Conservation (phyloP, 2,329 filamentous ascomycete genomes). For the Sclerotinia nivalis region DNA sequence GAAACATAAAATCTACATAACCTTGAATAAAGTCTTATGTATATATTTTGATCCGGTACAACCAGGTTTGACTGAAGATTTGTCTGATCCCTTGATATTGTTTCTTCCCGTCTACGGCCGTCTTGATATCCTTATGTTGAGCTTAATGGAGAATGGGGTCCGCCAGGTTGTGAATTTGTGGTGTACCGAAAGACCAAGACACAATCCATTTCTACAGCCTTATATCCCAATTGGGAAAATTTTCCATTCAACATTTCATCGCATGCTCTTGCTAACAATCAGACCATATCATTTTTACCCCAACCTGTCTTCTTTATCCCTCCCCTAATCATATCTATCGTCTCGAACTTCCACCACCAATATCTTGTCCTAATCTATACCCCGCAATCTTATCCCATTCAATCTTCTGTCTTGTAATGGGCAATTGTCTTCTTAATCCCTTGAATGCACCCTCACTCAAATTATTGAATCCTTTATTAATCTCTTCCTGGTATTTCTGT, state of each 20-base stretch:
- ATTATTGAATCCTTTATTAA: slow-evolving; percentile 85
- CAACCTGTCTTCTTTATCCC: background rate
- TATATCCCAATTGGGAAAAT: background rate
- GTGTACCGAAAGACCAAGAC: background rate
- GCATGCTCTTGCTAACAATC: background rate
- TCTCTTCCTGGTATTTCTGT: slow-evolving; percentile 92
- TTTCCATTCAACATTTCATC: slow-evolving; percentile 9
- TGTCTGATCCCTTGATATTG: background rate
- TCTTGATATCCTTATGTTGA: background rate
- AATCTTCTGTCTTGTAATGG: slow-evolving; percentile 96
- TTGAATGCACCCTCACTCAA: slow-evolving; percentile 96
- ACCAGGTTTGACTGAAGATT: background rate
- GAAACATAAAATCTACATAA: no score
- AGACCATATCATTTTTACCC: background rate
- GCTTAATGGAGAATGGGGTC: background rate
- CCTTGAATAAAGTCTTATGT: no score
- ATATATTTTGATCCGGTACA: no score
- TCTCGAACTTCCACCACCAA: slow-evolving; percentile 65
- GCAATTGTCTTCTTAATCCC: slow-evolving; percentile 84
- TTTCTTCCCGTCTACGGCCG: background rate
- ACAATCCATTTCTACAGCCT: background rate
- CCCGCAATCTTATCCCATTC: slow-evolving; percentile 98
- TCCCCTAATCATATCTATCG: slow-evolving; percentile 43
- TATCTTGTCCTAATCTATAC: slow-evolving; percentile 82
- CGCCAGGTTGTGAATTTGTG: background rate